These are phyloP conservation scores for Botrytis fragariae DNA, from an alignment of 2,329 filamentous ascomycete genomes.

Conservation along the genomic window DNA sequence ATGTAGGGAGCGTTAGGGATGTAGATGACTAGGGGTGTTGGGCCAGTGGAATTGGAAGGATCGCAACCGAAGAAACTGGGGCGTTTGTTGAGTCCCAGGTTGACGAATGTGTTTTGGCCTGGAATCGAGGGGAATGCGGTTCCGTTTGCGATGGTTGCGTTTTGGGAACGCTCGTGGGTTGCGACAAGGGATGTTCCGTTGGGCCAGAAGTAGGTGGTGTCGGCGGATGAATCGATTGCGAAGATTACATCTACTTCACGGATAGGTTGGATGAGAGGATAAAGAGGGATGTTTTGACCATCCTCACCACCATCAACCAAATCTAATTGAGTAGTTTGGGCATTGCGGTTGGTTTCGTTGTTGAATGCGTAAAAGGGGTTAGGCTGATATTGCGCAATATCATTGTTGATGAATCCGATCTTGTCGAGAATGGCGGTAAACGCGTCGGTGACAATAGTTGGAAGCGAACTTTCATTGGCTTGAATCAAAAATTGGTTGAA, in stretches of 20 bases:
- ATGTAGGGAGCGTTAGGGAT: constrained; percentile 82
- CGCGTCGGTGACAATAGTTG: constrained; percentile 47
- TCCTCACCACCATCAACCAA: constrained; percentile 80
- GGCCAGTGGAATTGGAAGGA: constrained; percentile 56
- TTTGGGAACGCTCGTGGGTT: constrained; percentile 66
- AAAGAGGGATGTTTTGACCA: constrained; percentile 73
- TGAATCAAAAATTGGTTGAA: constrained; percentile 77
- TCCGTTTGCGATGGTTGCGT: constrained; percentile 58
- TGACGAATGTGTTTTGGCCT: constrained; percentile 74
- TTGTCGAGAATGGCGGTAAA: constrained; percentile 53
- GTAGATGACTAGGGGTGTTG: constrained; percentile 76
- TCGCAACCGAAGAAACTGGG: constrained; percentile 83
- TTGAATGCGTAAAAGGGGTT: constrained; percentile 74
- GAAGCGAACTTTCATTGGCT: constrained; percentile 52
- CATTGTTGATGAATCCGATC: constrained; percentile 60
- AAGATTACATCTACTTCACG: constrained; percentile 77
- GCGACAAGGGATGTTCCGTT: constrained; percentile 74
- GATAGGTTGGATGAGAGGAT: constrained; percentile 72
- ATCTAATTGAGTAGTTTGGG: constrained; percentile 54
- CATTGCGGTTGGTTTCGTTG: constrained; percentile 56
- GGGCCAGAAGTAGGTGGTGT: constrained; percentile 67
- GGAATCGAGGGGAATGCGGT: constrained; percentile 72
- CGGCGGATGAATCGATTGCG: constrained; percentile 74
- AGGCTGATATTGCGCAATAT: constrained; percentile 71
- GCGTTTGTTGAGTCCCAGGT: constrained; percentile 68